Evolutionary conservation across 306 rosid genomes (phyloP).

Genomic region (Quercus parvula): DNA sequence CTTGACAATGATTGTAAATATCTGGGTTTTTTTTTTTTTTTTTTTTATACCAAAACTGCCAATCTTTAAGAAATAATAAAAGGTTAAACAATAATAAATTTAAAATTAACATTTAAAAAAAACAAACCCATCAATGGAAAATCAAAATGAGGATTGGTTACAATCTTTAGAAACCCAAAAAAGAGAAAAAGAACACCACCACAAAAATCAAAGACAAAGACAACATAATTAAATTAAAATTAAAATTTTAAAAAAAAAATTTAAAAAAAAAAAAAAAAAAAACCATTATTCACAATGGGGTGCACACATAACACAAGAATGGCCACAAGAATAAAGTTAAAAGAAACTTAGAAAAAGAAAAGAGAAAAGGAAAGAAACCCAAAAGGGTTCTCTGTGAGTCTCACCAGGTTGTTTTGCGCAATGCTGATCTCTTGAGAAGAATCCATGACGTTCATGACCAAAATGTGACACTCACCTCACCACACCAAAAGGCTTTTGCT

Average conservation of each 20-base stretch:
- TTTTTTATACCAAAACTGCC: too few species aligned
- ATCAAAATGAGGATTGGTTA: slow-evolving; percentile 2
- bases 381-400: not conserved
- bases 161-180: not conserved
- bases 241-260: too few species aligned
- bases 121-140: not conserved
- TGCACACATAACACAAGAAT: not conserved
- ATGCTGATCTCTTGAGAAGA: slow-evolving; percentile 27
- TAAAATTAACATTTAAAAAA: not conserved
- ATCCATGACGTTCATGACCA: not conserved
- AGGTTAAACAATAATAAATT: not conserved
- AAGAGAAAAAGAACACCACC: not conserved
- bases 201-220: not conserved
- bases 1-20: slow-evolving; percentile 15
- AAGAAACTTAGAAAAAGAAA: not conserved
- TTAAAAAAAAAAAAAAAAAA: not conserved
- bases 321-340: not conserved
- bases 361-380: not conserved
- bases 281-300: not conserved
- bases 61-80: not conserved
- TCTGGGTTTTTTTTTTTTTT: not conserved
- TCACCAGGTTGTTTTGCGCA: slow-evolving; percentile 23
- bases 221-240: too few species aligned
- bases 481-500: too few species aligned
- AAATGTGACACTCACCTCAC: not conserved